Base-by-base conservation (phyloP, 2,329 filamentous ascomycete genomes). In the Ophiostoma ulmi region DNA sequence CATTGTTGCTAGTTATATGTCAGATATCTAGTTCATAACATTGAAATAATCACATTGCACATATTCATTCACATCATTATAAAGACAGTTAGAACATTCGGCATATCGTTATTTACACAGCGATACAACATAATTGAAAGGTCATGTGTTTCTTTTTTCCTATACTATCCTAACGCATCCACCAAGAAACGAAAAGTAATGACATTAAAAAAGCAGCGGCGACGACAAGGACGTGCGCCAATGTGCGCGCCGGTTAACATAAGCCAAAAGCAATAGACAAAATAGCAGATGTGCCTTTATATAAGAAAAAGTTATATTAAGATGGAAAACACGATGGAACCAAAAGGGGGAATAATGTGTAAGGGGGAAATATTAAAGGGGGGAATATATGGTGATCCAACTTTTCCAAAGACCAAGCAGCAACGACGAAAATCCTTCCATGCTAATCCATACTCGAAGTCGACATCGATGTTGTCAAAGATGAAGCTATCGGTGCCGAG, bases 131-230 rank as follows among this genome's bases (percentile, higher is more conserved):
- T 39, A 13, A 39, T 26, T 26, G 26, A 10, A 39, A 39, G 38
- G 10, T 55, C n/a, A 55, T 55, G 52, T 55, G 52, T 55, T 55
- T 55, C 52, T 55, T 55, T 55, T 55, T 55, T 55, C 52, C 52
- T 55, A 55, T 55, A 55, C 52, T 55, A 55, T 55, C 20, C 20
- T 55, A 55, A 22, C 52, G 52, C 52, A 55, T 55, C 52, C 52
- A 55, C 52, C 48, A 55, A 48, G 44, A 48, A 48, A 48, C 1
- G 52, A 55, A 55, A 55, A 55, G 48, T 22, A n/a, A 55, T 22
- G n/a, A 26, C n/a, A 26, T 55, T 26, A 55, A 10, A 55, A n/a
- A 55, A 55, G 52, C 52, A n/a, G 8, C 52, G 52, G n/a, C 44
- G 20, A 48, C 52, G n/a, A 55, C 52, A 26, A 10, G 6, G 52